Evolutionary conservation across 257 asterid species (phyloP).

Genomic region (Solanum sparsipilum): DNA sequence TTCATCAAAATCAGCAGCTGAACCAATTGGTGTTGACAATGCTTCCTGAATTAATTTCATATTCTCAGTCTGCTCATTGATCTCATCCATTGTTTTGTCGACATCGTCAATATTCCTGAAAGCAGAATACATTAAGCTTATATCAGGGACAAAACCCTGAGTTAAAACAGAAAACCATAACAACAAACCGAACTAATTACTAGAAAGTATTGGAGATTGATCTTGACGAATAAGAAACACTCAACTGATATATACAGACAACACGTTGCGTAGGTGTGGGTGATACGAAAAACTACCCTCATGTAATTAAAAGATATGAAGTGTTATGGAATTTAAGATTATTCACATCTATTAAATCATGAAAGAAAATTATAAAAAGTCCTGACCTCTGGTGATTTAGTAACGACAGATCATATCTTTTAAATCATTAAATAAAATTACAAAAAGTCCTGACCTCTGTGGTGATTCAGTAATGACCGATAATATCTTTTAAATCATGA

Average conservation of each 20-base stretch:
- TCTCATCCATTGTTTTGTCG: conserved; percentile 91
- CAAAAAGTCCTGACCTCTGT: not conserved
- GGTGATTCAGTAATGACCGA: not conserved
- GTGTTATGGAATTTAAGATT: not conserved
- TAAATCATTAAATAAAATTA: not conserved
- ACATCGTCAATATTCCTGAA: conserved; percentile 69
- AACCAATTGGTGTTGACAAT: conserved; percentile 56
- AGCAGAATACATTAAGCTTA: not conserved
- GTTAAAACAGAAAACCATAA: not conserved
- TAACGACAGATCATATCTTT: not conserved
- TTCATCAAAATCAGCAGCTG: conserved; percentile 79
- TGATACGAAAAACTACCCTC: not conserved
- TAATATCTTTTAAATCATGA: not conserved
- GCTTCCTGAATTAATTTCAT: conserved; percentile 82
- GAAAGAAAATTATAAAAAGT: not conserved
- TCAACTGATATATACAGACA: not conserved
- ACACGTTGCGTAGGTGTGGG: not conserved
- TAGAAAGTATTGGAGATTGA: not conserved
- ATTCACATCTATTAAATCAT: not conserved
- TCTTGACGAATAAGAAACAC: not conserved
- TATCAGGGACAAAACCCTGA: not conserved
- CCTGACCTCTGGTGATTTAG: not conserved
- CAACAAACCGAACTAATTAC: not conserved
- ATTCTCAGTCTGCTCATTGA: conserved; percentile 79
- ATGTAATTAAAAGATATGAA: not conserved